Evolutionary conservation across 805 yeast species (phyloP), one percentile per base, ranked within the genome.

Genomic region (Ogataea paraovalis): DNA sequence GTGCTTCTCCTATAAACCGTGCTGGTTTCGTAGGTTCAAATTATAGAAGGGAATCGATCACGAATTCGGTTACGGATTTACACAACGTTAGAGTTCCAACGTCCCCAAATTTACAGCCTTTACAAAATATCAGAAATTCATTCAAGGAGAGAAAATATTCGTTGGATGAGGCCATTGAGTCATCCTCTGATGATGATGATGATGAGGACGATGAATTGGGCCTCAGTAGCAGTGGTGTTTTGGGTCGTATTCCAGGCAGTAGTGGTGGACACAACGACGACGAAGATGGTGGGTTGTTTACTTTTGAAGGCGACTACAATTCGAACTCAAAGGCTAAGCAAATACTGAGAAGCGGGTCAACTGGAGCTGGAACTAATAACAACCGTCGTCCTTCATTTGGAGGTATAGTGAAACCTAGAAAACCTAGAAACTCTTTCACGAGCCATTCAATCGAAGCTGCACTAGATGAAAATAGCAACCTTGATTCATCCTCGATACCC

Each of bases 1-100:
- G 60, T 47, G 48, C 43, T n/a, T 57, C 61, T n/a, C 61, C 62
- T 5, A 53, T 49, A 22, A 36, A 39, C 14, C 34, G 48, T 2
- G 47, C 45, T 16, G 27, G 22, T 3, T 19, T 32, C 6, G n/a
- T 44, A 3, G 40, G 44, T 4, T 46, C 42, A n/a, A 46, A 27
- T 27, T 55, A 50, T 16, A 64, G 83, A 54, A 66, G 84, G 50
- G 81, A 76, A 56, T 75, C 80, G 13, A 79, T 79, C 33, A 74
- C 82, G 19, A 73, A 70, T 55, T 62, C 71, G 25, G 62, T 63
- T 36, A 61, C 69, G 16, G 79, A 74, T 54, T 60, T 70, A 45
- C 82, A 78, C 61, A 69, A 68, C 52, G 56, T 74, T 21, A 73
- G 68, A 49, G 59, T 78, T 13, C 84, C 84, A 14, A 41, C 48